Base-by-base conservation (phyloP, 2,329 filamentous ascomycete species). In the Trichoderma simmonsii region DNA sequence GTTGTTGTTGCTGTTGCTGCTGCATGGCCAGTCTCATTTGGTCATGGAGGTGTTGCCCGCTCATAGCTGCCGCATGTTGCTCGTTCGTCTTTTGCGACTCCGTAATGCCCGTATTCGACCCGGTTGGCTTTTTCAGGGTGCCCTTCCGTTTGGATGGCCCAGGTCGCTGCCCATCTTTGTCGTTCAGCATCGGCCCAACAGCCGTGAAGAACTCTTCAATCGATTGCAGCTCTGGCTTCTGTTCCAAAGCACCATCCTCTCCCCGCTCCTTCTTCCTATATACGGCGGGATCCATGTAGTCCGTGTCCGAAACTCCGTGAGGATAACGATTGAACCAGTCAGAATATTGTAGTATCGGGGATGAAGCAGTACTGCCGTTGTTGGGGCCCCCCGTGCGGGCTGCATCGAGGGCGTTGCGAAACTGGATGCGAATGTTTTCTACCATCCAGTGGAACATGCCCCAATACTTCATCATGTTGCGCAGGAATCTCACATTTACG, bases 401-500 rank as follows among this genome's bases (percentile, higher is more conserved):
- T n/a, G 92, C 91, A 80, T 98, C 94, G 18, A 94, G 91, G 76
- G 94, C 95, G 62, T 90, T 89, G 66, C 92, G 90, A 79, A 97
- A 99, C 73, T 97, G 90, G 70, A 95, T 92, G 73, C 96, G 94
- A 43, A 98, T 87, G 77, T 95, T 96, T 79, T 98, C 95, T 1
- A 94, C 92, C 88, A 98, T 95, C 83, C 94, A 98, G 79, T 97
- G 93, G 79, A 98, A 98, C 92, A 98, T 97, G 73, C 95, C 96
- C 96, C 96, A 99, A 78, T 96, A 95, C 73, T 93, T 93, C 85
- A 97, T 98, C 93, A 98, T 97, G 81, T 93, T 96, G 70, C 92
- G 92, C 59, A 99, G 83, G 77, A 96, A 98, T 78, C 92, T 93
- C 77, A 98, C 92, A 75, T 97, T 98, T 75, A 91, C 93, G 1